These are phyloP conservation scores for Auxenochlorella pyrenoidosa DNA, from an alignment of 139 green algal species.

Conservation along the genomic window DNA sequence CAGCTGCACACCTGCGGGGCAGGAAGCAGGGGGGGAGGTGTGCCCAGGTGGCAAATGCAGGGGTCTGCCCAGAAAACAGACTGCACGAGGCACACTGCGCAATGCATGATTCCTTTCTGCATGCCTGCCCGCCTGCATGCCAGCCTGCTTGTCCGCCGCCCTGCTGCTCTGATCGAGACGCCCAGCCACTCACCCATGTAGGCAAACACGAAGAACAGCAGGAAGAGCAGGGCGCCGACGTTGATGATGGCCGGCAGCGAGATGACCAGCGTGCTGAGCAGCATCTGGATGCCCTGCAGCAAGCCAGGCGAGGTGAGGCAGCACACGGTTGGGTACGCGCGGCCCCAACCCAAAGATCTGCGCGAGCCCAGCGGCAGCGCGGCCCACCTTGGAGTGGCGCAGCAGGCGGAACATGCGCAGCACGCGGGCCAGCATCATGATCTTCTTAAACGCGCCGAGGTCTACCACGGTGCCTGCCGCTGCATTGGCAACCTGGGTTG, in stretches of 20 bases:
- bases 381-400: conserved; percentile 47
- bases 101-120: too few relatives aligned
- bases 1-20: conserved; percentile 57
- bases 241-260: conserved; percentile 83
- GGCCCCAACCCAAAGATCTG: too few relatives aligned
- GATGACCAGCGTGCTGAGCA: conserved; percentile 80
- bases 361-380: too few relatives aligned
- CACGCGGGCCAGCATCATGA: conserved; percentile 70
- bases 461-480: conserved; percentile 5
- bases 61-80: too few relatives aligned
- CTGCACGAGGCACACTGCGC: too few relatives aligned
- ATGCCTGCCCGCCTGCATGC: too few relatives aligned
- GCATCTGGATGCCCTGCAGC: conserved; percentile 62
- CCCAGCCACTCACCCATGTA: conserved; percentile 64
- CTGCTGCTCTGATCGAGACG: too few relatives aligned
- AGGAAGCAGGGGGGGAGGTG: neutral
- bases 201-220: conserved; percentile 87
- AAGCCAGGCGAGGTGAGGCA: neutral
- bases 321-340: neutral
- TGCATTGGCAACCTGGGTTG: conserved; percentile 25
- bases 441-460: conserved; percentile 59
- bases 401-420: conserved; percentile 74
- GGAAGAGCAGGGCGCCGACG: conserved; percentile 74
- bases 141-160: too few relatives aligned
- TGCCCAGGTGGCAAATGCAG: too few relatives aligned